Base-by-base conservation (phyloP, 257 asterid species). In the Linaria vulgaris region DNA sequence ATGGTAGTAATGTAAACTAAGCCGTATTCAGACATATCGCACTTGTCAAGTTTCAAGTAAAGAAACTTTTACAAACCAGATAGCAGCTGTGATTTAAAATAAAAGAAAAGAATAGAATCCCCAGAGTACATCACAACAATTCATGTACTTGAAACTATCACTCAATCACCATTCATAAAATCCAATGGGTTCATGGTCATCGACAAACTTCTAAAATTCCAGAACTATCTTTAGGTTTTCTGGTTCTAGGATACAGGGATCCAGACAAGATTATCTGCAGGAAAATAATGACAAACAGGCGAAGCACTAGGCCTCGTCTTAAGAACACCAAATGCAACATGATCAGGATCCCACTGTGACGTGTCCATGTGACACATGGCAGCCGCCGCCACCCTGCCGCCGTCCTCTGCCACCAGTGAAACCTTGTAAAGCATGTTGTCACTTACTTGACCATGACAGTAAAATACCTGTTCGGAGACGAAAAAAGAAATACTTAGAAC, bases 331-430 rank as follows among this genome's bases (percentile, higher is more conserved):
- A 91, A 91, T 4, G 94, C 84, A 14, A 74, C 79, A 52, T 90
- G 97, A 6, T 9, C 41, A 0, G 88, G 91, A 53, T 90, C 85
- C 97, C 97, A 90, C 14, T 68, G 64, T 5, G 84, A 74, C 11
- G 96, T 81, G 75, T 91, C 87, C 91, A 86, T 82, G 25, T 91
- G 96, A 64, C 98, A 91, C 19, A 85, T 74, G 3, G 91, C 98
- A 0, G 74, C 74, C 14, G 96, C 95, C 3, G 84, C 95, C 19
- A 88, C 82, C 22, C 74, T 68, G 1, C 76, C 86, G 5, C 91
- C 95, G 16, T 84, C 85, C 3, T 87, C 94, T 1, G 95, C 95
- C 1, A 30, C 67, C 59, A 91, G 62, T 64, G 39, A 2, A 39
- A 84, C 86, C 82, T 68, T 84, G 59, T 81, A 79, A 38, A 88